Evolutionary conservation across 2,329 filamentous ascomycete genomes (phyloP).

Genomic region (Rasamsonia emersonii): DNA sequence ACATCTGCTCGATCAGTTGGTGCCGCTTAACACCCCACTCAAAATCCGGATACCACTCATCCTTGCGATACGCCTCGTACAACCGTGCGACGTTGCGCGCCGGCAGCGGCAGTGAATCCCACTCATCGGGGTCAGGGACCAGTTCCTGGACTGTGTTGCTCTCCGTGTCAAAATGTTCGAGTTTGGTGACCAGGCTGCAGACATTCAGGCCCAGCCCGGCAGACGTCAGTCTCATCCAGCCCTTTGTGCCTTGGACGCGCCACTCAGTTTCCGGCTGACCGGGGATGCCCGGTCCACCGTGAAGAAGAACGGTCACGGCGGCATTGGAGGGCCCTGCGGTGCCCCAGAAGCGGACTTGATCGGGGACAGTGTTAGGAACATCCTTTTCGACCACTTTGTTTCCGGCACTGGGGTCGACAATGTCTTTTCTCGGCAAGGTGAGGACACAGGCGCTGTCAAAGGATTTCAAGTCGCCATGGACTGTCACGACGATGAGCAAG

Average conservation of each 20-base stretch:
- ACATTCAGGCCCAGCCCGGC: constrained; percentile 22
- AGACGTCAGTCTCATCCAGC: constrained; percentile 32
- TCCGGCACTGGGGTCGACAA: too few species aligned
- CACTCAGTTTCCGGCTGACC: constrained; percentile 14
- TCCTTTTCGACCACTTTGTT: too few species aligned
- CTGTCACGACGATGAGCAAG: too few species aligned
- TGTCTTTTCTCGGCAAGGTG: too few species aligned
- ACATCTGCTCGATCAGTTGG: constrained; percentile 35
- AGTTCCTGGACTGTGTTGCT: constrained; percentile 39
- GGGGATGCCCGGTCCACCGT: constrained; percentile 30
- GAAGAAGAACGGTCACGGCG: constrained; percentile 39
- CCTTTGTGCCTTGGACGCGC: constrained; percentile 26
- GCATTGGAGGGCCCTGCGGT: constrained; percentile 14
- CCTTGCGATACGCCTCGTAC: constrained; percentile 48
- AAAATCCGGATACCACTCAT: constrained; percentile 33
- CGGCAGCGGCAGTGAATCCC: constrained; percentile 36
- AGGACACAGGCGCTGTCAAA: too few species aligned
- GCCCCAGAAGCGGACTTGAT: too few species aligned
- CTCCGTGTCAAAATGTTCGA: constrained; percentile 45
- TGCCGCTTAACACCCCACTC: constrained; percentile 41
- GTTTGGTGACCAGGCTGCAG: constrained; percentile 34
- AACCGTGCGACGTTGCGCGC: constrained; percentile 45
- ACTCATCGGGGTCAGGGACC: constrained; percentile 38
- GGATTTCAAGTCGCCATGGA: too few species aligned
- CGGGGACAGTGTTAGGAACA: too few species aligned